phyloP scores from a whole-genome alignment of 2,329 filamentous ascomycete genomes.

The Penicillium sp. region DNA sequence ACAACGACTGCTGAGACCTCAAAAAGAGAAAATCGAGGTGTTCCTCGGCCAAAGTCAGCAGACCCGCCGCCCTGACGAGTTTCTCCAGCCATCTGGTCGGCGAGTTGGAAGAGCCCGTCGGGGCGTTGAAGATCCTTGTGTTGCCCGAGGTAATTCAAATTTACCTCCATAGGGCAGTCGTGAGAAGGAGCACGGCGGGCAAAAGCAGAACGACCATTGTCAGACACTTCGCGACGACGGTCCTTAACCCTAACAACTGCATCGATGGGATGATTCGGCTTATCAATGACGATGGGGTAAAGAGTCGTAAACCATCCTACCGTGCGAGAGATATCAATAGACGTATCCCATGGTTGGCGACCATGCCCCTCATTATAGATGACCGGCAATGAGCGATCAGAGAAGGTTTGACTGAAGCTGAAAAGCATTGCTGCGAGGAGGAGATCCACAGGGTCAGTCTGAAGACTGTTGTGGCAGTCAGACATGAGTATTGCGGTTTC shows the following conservation, averaged over 20 bases:
- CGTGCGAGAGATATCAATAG: constrained; percentile 55
- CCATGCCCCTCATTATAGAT: constrained; percentile 57
- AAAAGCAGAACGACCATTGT: constrained; percentile 47
- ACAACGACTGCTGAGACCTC: constrained; percentile 58
- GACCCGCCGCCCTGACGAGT: constrained; percentile 50
- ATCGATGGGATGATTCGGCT: constrained; percentile 33
- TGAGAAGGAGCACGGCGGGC: constrained; percentile 41
- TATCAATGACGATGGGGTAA: constrained; percentile 48
- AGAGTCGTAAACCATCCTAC: constrained; percentile 59
- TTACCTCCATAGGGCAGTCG: constrained; percentile 47
- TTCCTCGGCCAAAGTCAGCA: constrained; percentile 50
- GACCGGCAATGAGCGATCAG: constrained; percentile 44
- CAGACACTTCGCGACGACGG: constrained; percentile 39
- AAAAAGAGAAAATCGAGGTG: constrained; percentile 55
- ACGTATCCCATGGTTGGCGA: constrained; percentile 50
- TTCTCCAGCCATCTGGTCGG: constrained; percentile 53
- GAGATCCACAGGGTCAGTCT: constrained; percentile 43
- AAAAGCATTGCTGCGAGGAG: constrained; percentile 45
- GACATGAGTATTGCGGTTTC: constrained; percentile 30
- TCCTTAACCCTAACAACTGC: constrained; percentile 46
- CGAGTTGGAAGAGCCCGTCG: constrained; percentile 49
- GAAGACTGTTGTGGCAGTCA: constrained; percentile 39
- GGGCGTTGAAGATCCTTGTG: constrained; percentile 50
- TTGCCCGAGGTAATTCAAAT: constrained; percentile 48
- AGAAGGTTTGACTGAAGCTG: constrained; percentile 52